Conservation (phyloP, 1,284 basidiomycete genomes). For the Rhizoctonia solani region DNA sequence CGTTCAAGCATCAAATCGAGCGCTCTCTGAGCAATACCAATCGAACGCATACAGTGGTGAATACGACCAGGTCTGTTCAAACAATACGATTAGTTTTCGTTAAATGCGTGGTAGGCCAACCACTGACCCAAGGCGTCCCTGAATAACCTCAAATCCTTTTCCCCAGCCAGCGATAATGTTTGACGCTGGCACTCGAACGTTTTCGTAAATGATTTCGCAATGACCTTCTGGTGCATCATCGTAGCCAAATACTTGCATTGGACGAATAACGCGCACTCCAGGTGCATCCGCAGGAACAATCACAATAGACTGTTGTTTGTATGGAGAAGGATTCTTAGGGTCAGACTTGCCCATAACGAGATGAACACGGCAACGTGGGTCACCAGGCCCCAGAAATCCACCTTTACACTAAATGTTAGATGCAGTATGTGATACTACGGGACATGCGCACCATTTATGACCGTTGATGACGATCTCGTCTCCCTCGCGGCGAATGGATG, state of each 20-base stretch:
- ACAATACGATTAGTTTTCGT: constrained; percentile 17
- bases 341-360: constrained; percentile 94
- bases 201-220: constrained; percentile 92
- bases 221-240: constrained; percentile 96
- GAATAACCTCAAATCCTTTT: constrained; percentile 94
- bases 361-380: constrained; percentile 87
- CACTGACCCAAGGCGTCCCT: constrained; percentile 89
- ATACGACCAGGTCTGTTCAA: constrained; percentile 82
- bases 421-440: background rate
- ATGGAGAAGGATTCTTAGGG: constrained; percentile 67
- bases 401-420: constrained; percentile 50
- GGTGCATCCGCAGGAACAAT: constrained; percentile 86
- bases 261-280: constrained; percentile 87
- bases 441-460: constrained; percentile 80
- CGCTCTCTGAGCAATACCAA: constrained; percentile 85
- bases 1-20: constrained; percentile 88
- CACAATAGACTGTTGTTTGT: constrained; percentile 91
- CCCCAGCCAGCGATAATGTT: constrained; percentile 94
- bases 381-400: constrained; percentile 98
- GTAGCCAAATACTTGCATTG: constrained; percentile 92
- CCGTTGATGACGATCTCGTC: constrained; percentile 93
- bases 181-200: constrained; percentile 83
- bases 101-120: background rate
- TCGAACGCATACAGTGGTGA: constrained; percentile 98
- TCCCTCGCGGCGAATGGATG: constrained; percentile 83